phyloP scores from a whole-genome alignment of 352 stramenopile species.

The Globisporangium cylindrosporum region DNA sequence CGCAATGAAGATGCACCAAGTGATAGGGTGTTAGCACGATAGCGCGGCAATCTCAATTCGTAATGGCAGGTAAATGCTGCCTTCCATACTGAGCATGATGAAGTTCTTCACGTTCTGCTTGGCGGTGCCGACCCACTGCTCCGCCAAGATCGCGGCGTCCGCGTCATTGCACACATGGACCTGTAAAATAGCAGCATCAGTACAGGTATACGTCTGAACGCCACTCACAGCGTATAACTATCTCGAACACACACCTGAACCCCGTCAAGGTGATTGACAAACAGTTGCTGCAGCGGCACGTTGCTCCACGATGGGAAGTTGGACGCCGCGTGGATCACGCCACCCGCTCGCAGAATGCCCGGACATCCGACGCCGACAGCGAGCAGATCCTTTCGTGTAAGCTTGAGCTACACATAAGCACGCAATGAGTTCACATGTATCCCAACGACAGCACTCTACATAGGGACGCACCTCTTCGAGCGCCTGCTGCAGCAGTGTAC shows the following conservation, averaged over 20 bases:
- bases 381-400: conserved; percentile 24
- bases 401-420: conserved; percentile 16
- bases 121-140: conserved; percentile 77
- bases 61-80: neutral
- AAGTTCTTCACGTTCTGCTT: conserved; percentile 61
- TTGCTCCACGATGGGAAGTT: conserved; percentile 73
- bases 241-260: conserved; percentile 19
- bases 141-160: conserved; percentile 74
- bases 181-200: conserved; percentile 13
- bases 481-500: conserved; percentile 33
- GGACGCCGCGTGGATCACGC: conserved; percentile 57
- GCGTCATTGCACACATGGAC: conserved; percentile 73
- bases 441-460: too few relatives aligned
- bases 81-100: conserved; percentile 77
- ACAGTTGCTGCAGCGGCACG: conserved; percentile 56
- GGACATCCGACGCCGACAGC: conserved; percentile 64
- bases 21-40: neutral
- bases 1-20: neutral
- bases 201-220: neutral
- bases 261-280: conserved; percentile 29
- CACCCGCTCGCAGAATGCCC: conserved; percentile 43
- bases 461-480: conserved; percentile 33
- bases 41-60: neutral
- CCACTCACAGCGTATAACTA: neutral
- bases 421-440: neutral